Percentiles rank a stretch among this genome's conserved stretches.
These are phyloP conservation scores for Talaromyces trachyspermus DNA, from an alignment of 495 filamentous ascomycete genomes.

Conservation along the genomic window DNA sequence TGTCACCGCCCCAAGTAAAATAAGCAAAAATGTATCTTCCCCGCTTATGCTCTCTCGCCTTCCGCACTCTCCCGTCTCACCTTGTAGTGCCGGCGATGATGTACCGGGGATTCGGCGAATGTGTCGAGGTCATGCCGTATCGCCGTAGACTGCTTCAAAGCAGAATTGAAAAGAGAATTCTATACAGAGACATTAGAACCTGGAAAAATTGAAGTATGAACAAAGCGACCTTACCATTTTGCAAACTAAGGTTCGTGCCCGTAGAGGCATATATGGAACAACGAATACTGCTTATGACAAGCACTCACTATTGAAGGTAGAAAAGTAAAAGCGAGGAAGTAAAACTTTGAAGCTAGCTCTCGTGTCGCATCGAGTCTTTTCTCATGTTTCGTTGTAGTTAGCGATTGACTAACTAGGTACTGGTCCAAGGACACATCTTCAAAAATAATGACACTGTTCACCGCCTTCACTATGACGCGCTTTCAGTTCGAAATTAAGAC, in stretches of 20 bases:
- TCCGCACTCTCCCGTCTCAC: too few relatives aligned
- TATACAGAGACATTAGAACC: conserved; percentile 14
- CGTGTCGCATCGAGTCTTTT: neutral
- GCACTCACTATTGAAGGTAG: too few relatives aligned
- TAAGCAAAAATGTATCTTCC: too few relatives aligned
- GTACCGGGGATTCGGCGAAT: conserved; percentile 57
- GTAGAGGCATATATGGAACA: too few relatives aligned
- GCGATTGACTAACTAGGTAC: too few relatives aligned
- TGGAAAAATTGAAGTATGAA: neutral
- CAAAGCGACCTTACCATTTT: conserved; percentile 13
- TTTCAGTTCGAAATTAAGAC: neutral
- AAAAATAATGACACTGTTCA: conserved; percentile 31
- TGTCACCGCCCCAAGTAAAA: neutral
- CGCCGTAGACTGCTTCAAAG: conserved; percentile 83
- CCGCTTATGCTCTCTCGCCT: too few relatives aligned
- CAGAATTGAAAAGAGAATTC: conserved; percentile 95
- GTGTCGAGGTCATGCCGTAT: conserved; percentile 77
- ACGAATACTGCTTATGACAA: too few relatives aligned
- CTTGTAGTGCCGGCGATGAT: conserved; percentile 59
- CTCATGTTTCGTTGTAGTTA: too few relatives aligned
- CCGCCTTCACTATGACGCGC: conserved; percentile 23
- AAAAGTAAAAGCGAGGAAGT: too few relatives aligned
- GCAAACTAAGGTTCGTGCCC: too few relatives aligned
- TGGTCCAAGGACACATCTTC: conserved; percentile 33
- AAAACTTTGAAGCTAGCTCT: too few relatives aligned